Evolutionary conservation across 768 basidiomycete species (phyloP).

Genomic region (Gymnopilus junonius): DNA sequence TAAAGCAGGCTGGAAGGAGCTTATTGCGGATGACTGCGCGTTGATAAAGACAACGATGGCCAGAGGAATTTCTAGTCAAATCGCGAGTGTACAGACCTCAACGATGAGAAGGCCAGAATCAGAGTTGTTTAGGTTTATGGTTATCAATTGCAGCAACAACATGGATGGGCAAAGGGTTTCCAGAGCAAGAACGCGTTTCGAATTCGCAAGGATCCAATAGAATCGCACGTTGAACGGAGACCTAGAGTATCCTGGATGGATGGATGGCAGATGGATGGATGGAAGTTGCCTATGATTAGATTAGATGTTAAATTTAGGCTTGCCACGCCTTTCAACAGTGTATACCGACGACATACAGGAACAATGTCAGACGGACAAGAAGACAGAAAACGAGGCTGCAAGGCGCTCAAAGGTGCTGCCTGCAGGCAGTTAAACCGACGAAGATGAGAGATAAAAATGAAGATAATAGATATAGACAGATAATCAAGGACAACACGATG

Average conservation of each 20-base stretch:
- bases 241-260: background rate
- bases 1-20: background rate
- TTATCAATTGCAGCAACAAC: background rate
- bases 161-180: background rate
- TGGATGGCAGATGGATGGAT: constrained; percentile 5
- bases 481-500: background rate
- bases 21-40: background rate
- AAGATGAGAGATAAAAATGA: background rate
- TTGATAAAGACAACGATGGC: background rate
- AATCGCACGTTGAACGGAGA: background rate
- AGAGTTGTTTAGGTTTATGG: background rate
- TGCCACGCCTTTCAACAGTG: background rate
- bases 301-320: constrained; percentile 2
- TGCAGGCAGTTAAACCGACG: background rate
- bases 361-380: background rate
- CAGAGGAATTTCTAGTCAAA: background rate
- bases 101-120: background rate
- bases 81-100: background rate
- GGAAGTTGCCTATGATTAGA: background rate
- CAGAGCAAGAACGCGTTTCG: background rate
- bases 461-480: constrained; percentile 1
- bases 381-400: background rate
- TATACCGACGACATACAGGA: background rate
- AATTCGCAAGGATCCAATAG: background rate
- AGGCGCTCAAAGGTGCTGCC: background rate